Conservation (phyloP, 768 basidiomycete species). For the Scleroderma citrinum region DNA sequence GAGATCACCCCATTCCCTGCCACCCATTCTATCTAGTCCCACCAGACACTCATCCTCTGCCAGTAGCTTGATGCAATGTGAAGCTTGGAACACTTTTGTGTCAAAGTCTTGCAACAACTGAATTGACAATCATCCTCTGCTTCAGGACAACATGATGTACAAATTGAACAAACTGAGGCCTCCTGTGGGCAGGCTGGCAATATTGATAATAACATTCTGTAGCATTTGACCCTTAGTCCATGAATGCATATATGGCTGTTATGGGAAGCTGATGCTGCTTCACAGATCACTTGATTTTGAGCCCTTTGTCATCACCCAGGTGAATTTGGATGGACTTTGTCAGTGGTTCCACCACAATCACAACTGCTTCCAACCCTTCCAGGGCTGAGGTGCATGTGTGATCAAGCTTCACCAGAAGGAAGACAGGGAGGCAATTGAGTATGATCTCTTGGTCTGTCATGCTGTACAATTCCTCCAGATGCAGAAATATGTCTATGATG, state of each 20-base stretch:
- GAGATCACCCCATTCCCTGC: too few species aligned
- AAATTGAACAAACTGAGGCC: constrained; percentile 31
- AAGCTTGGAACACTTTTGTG: constrained; percentile 11
- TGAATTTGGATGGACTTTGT: neutral
- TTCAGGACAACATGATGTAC: constrained; percentile 34
- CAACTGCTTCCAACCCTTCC: neutral
- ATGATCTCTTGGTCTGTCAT: neutral
- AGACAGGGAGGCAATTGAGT: neutral
- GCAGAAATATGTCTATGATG: neutral
- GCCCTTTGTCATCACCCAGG: neutral
- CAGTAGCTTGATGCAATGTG: too few species aligned
- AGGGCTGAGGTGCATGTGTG: neutral
- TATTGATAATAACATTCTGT: constrained; percentile 30
- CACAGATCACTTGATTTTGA: neutral
- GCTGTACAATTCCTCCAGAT: too few species aligned
- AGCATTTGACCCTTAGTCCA: constrained; percentile 42
- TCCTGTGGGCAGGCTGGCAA: constrained; percentile 28
- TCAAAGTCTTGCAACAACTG: constrained; percentile 28
- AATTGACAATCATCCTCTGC: constrained; percentile 7
- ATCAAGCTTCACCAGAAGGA: neutral
- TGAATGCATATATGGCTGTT: constrained; percentile 37
- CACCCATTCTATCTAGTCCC: too few species aligned
- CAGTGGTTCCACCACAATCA: neutral
- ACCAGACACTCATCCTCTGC: too few species aligned
- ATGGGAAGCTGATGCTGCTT: constrained; percentile 24